A percentile compares a stretch with the other conserved stretches of the same genome.
phyloP scores from a whole-genome alignment of 2,329 filamentous ascomycete genomes.

The Polychaeton citri region DNA sequence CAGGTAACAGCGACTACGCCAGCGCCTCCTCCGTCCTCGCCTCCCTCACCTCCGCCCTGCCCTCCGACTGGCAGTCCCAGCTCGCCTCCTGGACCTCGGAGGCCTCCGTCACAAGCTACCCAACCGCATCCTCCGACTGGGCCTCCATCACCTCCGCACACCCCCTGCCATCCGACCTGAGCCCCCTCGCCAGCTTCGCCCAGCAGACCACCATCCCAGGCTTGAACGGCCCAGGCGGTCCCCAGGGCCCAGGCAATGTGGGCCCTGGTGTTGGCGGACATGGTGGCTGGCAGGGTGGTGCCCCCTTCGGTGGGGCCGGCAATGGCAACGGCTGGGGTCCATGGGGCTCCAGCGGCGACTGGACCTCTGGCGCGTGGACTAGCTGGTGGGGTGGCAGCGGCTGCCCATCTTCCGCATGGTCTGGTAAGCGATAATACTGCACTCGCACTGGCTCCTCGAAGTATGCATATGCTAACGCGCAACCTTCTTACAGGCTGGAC shows the following conservation, averaged over 20 bases:
- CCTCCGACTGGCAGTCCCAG: constrained; percentile 5
- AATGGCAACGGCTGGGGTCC: constrained; percentile 19
- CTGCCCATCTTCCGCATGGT: constrained; percentile 21
- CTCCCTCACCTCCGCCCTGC: constrained; percentile 16
- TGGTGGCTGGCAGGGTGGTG: constrained; percentile 7
- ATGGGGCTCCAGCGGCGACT: constrained; percentile 14
- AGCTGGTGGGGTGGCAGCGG: constrained; percentile 21
- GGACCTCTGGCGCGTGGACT: constrained; percentile 22
- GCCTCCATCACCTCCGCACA: constrained; percentile 17
- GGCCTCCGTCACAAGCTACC: constrained; percentile 12
- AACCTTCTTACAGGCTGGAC: constrained; percentile 17
- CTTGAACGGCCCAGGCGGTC: constrained; percentile 13
- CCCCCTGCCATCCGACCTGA: constrained; percentile 12
- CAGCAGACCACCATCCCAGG: neutral
- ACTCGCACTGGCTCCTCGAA: neutral
- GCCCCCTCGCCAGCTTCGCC: constrained; percentile 5
- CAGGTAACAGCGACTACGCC: constrained; percentile 2
- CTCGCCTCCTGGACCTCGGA: constrained; percentile 13
- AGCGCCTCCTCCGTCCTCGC: constrained; percentile 13
- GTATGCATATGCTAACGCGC: constrained; percentile 1
- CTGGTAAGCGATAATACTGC: constrained; percentile 9
- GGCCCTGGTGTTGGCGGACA: constrained; percentile 6
- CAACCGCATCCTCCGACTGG: constrained; percentile 16
- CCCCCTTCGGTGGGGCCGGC: constrained; percentile 7
- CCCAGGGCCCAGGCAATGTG: constrained; percentile 4